A percentile compares a stretch with the other conserved stretches of the same genome.
These are phyloP conservation scores for Calonectria fujianensis DNA, from an alignment of 2,329 filamentous ascomycete genomes.

Conservation along the genomic window DNA sequence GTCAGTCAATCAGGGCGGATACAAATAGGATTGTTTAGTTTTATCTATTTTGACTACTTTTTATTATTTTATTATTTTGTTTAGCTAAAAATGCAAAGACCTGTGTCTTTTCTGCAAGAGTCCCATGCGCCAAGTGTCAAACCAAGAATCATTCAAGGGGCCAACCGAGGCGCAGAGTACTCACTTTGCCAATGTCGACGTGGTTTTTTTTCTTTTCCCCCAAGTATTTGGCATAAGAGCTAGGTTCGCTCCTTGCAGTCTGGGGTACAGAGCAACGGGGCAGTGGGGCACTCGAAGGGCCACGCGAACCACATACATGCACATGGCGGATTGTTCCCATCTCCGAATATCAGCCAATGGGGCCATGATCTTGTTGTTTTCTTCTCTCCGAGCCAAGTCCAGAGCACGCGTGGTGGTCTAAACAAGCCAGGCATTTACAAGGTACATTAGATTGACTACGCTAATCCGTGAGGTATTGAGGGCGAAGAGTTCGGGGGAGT, in stretches of 20 bases:
- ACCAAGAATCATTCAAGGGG: too few species aligned
- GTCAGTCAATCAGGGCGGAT: too few species aligned
- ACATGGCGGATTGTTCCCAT: not conserved
- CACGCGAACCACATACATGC: not conserved
- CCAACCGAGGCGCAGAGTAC: not conserved
- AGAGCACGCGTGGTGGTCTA: not conserved
- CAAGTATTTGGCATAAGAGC: not conserved
- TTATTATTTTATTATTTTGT: too few species aligned
- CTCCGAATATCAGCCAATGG: not conserved
- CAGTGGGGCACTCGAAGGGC: not conserved
- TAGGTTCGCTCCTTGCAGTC: not conserved
- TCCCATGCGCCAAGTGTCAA: too few species aligned
- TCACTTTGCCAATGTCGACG: not conserved
- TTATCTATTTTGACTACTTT: too few species aligned
- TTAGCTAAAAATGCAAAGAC: too few species aligned
- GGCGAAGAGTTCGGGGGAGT: not conserved
- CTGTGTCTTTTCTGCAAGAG: too few species aligned
- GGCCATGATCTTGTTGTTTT: not conserved
- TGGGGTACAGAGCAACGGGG: not conserved
- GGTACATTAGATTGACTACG: slow-evolving; percentile 6
- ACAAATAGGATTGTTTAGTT: too few species aligned
- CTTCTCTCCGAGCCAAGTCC: not conserved
- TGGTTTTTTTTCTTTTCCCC: not conserved
- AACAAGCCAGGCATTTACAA: not conserved
- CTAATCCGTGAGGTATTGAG: not conserved